Conservation (phyloP, 306 rosid genomes). For the Mucuna pruriens region DNA sequence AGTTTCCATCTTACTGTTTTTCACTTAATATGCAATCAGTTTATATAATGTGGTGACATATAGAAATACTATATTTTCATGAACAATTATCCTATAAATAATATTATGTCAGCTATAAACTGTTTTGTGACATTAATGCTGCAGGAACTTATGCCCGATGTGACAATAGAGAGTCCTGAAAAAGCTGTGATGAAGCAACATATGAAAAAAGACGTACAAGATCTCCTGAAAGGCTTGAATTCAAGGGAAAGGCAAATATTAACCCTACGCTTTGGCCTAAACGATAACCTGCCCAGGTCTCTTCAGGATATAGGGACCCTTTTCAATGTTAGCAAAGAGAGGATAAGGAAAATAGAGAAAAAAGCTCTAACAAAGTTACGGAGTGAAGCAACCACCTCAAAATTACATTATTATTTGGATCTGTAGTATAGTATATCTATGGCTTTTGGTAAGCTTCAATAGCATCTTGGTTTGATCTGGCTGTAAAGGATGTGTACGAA, state of each 20-base stretch:
- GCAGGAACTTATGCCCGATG: conserved; percentile 67
- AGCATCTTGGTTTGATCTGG: conserved; percentile 30
- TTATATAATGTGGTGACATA: background rate
- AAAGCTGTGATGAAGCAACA: conserved; percentile 70
- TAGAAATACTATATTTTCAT: background rate
- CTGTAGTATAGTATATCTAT: conserved; percentile 48
- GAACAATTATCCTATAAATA: background rate
- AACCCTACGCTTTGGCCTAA: conserved; percentile 75
- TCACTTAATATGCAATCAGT: conserved; percentile 1
- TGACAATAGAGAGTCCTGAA: conserved; percentile 62
- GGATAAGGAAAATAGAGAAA: conserved; percentile 82
- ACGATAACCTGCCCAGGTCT: conserved; percentile 66
- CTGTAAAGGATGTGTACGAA: conserved; percentile 33
- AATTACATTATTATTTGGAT: conserved; percentile 63
- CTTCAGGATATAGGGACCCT: conserved; percentile 76
- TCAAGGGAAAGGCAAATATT: conserved; percentile 74
- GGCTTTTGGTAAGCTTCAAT: conserved; percentile 37
- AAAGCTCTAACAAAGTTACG: conserved; percentile 67
- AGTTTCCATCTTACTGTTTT: conserved; percentile 6
- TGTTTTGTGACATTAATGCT: conserved; percentile 38
- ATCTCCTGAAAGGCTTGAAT: conserved; percentile 67
- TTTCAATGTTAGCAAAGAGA: conserved; percentile 60
- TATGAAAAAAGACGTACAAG: conserved; percentile 59
- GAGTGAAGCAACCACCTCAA: conserved; percentile 46
- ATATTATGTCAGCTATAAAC: conserved; percentile 16